Percentiles rank a stretch among this genome's conserved stretches.
Evolutionary conservation across 495 filamentous ascomycete species (phyloP).

Genomic region (Penicillium taxi): DNA sequence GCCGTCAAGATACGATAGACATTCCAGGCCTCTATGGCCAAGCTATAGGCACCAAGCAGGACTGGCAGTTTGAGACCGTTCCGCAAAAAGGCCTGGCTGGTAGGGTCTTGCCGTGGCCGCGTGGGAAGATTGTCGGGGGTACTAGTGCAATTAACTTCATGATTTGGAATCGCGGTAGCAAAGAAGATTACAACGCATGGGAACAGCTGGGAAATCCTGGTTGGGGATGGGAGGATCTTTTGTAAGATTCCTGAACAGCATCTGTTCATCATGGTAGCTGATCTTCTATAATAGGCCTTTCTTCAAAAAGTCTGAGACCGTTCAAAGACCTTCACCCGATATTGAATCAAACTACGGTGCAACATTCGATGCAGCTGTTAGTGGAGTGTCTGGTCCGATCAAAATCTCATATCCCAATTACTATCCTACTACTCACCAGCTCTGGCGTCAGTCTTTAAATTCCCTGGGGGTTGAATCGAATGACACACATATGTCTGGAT

Average conservation of each 20-base stretch:
- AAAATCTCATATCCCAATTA: too few species aligned
- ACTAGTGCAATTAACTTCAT: conserved; percentile 42
- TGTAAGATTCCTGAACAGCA: background rate
- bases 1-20: conserved; percentile 25
- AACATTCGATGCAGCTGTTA: too few species aligned
- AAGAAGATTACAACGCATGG: conserved; percentile 30
- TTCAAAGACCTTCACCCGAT: too few species aligned
- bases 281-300: too few species aligned
- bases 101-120: conserved; percentile 23
- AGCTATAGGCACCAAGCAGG: conserved; percentile 32
- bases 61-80: conserved; percentile 38
- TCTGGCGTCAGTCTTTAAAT: too few species aligned
- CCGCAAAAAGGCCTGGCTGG: conserved; percentile 30
- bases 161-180: conserved; percentile 42
- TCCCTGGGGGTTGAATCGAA: too few species aligned
- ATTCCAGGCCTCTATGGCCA: conserved; percentile 36
- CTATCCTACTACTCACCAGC: too few species aligned
- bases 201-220: conserved; percentile 6
- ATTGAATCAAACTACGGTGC: too few species aligned
- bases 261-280: too few species aligned
- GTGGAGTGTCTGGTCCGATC: too few species aligned
- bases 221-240: conserved; percentile 13
- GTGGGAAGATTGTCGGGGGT: conserved; percentile 38
- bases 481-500: too few species aligned
- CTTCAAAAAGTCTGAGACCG: too few species aligned